Evolutionary conservation across 305 asterid genomes (phyloP), one percentile per base, ranked within the genome.

Genomic region (Salvia sclarea): DNA sequence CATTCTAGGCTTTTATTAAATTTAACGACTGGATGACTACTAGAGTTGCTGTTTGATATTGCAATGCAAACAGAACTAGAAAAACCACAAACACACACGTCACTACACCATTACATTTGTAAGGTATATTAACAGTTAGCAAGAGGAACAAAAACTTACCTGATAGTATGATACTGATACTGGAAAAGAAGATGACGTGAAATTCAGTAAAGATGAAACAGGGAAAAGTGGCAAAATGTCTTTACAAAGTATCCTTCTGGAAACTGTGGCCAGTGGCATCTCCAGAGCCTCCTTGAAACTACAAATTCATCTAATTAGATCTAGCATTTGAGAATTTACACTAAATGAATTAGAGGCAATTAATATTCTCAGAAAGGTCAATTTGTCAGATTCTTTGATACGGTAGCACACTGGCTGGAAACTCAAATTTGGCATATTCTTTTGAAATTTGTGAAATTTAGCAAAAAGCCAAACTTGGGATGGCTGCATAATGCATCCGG

Each of bases 191-290:
- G 75, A 35, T 35, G 84, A 47, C 70, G 65, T 69, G 0, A 45
- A 71, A 60, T 71, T 79, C 40, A 70, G 75, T 21, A 80, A 66
- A 61, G 87, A 65, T 59, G 82, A 80, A 70, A 87, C 61, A 25
- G 96, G 95, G 86, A 91, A 94, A 77, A 94, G 96, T 47, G 97
- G 99, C 81, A 91, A 52, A 74, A 89, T 69, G 73, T 85, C 92
- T 79, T 84, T 80, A 76, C 96, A 89, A 68, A 81, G 82, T 67
- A 94, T 79, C 79, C 75, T 89, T 81, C 75, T 71, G 63, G 99
- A 94, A 81, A 94, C 88, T 1, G 96, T 83, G 71, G 88, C 80
- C 76, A 89, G 66, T 55, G 99, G 99, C 95, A 82, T 85, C 85
- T 79, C 88, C 79, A 94, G 78, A 62, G 96, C 97, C 83, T 85